Evolutionary conservation across 2,329 filamentous ascomycete genomes (phyloP).

Genomic region (Rachicladosporium sp.): DNA sequence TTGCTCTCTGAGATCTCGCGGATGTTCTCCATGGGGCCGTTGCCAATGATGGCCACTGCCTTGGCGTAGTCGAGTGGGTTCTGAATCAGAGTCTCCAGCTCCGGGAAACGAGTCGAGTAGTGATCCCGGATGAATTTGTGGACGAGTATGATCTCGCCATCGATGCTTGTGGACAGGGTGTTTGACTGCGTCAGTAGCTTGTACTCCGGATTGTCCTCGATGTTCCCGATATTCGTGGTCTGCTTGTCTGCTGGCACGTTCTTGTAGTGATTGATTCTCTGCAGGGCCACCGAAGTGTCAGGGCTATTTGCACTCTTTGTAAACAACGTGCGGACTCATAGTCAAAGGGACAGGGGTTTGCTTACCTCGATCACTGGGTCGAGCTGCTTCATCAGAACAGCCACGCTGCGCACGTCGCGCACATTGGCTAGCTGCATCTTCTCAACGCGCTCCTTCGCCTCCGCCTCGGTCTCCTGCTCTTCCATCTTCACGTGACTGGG

Average conservation of each 20-base stretch:
- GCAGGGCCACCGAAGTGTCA: constrained; percentile 47
- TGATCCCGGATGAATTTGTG: constrained; percentile 96
- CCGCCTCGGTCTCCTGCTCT: constrained; percentile 40
- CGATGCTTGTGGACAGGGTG: constrained; percentile 79
- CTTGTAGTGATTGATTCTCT: constrained; percentile 75
- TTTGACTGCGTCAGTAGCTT: constrained; percentile 80
- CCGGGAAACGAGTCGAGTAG: constrained; percentile 86
- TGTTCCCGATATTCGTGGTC: constrained; percentile 59
- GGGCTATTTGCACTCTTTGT: constrained; percentile 55
- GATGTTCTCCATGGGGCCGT: constrained; percentile 82
- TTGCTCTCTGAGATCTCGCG: constrained; percentile 63
- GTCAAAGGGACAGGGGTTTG: constrained; percentile 21
- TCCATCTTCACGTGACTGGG: constrained; percentile 32
- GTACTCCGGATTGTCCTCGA: constrained; percentile 88
- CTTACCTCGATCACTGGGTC: constrained; percentile 73
- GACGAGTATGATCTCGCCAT: constrained; percentile 80
- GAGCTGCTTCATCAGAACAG: constrained; percentile 67
- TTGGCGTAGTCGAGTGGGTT: constrained; percentile 93
- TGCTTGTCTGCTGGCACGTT: constrained; percentile 53
- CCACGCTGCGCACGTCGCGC: constrained; percentile 68
- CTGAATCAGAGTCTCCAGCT: constrained; percentile 82
- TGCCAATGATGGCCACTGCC: constrained; percentile 83
- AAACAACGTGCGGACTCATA: constrained; percentile 36
- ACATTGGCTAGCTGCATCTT: constrained; percentile 66
- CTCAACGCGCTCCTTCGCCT: constrained; percentile 66